Percentiles rank a stretch among this genome's conserved stretches.
Conservation (phyloP, 345 rosid genomes). For the Dovyalis caffra region DNA sequence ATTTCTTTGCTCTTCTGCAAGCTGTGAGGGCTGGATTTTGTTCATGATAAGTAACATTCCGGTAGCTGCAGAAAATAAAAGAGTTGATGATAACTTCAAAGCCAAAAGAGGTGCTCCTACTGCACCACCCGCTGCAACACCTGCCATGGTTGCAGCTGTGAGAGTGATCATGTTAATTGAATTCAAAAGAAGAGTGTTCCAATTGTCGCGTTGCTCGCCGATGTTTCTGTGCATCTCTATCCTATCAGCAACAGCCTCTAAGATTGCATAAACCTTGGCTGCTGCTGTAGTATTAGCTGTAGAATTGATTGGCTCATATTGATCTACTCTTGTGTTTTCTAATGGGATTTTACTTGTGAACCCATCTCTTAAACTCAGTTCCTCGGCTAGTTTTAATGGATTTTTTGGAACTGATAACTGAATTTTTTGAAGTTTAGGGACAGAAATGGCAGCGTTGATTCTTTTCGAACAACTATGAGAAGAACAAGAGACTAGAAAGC, state of each 20-base stretch:
- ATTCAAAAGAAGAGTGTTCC: conserved; percentile 62
- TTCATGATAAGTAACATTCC: conserved; percentile 32
- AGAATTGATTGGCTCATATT: neutral
- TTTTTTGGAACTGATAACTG: conserved; percentile 28
- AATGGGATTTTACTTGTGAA: conserved; percentile 7
- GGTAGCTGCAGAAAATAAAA: conserved; percentile 33
- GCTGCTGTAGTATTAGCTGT: conserved; percentile 20
- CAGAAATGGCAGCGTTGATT: conserved; percentile 35
- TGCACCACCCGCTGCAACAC: conserved; percentile 32
- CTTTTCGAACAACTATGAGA: conserved; percentile 18
- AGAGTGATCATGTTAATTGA: conserved; percentile 71
- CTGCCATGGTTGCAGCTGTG: conserved; percentile 55
- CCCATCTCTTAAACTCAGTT: conserved; percentile 5
- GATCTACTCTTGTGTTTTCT: neutral
- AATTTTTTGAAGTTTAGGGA: conserved; percentile 43
- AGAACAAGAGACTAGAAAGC: conserved; percentile 28
- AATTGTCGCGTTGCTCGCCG: conserved; percentile 58
- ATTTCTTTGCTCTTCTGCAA: conserved; percentile 45
- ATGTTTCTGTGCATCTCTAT: conserved; percentile 70
- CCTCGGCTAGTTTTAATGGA: neutral
- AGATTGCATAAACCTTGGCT: conserved; percentile 39
- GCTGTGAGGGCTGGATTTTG: conserved; percentile 46
- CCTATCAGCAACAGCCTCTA: conserved; percentile 60
- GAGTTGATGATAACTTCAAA: conserved; percentile 40
- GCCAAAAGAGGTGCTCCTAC: conserved; percentile 33